A percentile compares a stretch with the other conserved stretches of the same genome.
Evolutionary conservation across 164 flowering plant genomes (phyloP).

Genomic region (Santalum album): DNA sequence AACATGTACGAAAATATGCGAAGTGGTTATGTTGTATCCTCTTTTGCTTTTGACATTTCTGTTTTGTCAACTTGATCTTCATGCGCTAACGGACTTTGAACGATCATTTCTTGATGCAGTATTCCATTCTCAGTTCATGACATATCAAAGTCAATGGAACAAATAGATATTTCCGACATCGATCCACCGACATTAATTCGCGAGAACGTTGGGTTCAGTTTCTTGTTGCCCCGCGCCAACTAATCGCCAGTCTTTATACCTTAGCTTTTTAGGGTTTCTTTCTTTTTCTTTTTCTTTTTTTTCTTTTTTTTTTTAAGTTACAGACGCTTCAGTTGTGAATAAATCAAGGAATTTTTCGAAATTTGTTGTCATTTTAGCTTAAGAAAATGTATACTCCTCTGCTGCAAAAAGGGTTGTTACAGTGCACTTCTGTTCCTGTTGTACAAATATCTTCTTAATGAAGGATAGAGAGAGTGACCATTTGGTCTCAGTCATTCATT

Average conservation of each 20-base stretch:
- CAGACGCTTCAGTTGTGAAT: background rate
- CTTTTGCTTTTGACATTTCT: no score
- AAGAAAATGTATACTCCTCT: background rate
- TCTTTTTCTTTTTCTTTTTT: constrained; percentile 1
- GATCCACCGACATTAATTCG: constrained; percentile 91
- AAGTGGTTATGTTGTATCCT: background rate
- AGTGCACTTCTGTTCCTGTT: background rate
- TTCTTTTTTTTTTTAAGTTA: background rate
- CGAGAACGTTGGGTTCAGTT: constrained; percentile 86
- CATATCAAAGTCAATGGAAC: constrained; percentile 92
- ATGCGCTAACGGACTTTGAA: background rate
- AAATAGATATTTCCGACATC: constrained; percentile 67
- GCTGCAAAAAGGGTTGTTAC: background rate
- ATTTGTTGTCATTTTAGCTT: background rate
- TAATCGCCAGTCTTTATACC: no score
- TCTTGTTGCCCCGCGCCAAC: constrained; percentile 66
- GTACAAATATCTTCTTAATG: background rate
- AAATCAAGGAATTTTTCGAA: background rate
- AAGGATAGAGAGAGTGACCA: no score
- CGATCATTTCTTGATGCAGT: constrained; percentile 44
- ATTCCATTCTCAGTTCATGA: constrained; percentile 95
- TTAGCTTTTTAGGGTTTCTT: no score
- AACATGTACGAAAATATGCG: no score
- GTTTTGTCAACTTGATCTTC: background rate
- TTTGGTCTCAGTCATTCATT: no score